Conservation (phyloP, 2,329 filamentous ascomycete species). For the Monilinia polystroma region DNA sequence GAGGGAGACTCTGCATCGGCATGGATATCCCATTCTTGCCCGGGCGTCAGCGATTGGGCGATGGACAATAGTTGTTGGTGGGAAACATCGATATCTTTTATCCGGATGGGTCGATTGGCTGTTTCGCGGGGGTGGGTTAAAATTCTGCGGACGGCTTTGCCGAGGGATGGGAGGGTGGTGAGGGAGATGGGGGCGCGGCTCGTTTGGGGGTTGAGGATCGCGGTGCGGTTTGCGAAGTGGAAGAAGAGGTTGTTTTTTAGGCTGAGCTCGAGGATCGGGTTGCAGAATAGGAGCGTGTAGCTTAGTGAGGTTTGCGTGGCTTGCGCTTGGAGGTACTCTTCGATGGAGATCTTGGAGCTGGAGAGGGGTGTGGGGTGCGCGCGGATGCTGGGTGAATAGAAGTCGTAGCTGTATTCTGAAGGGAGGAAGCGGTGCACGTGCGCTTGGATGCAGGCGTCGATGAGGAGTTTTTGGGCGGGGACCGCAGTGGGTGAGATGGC, state of each 20-base stretch:
- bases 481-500: conserved; percentile 21
- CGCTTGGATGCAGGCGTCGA: conserved; percentile 56
- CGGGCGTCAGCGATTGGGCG: conserved; percentile 29
- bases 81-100: conserved; percentile 47
- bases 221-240: conserved; percentile 42
- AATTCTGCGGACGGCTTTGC: conserved; percentile 49
- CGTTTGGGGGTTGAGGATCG: background rate
- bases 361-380: background rate
- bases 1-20: conserved; percentile 21
- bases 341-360: conserved; percentile 15
- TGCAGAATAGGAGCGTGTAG: conserved; percentile 13
- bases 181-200: background rate
- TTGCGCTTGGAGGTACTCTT: conserved; percentile 27
- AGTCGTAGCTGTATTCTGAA: conserved; percentile 50
- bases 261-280: conserved; percentile 31
- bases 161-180: background rate
- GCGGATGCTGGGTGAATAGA: background rate
- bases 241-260: conserved; percentile 49
- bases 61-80: conserved; percentile 29
- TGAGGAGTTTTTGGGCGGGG: conserved; percentile 39
- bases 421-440: conserved; percentile 60
- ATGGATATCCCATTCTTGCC: conserved; percentile 30
- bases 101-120: conserved; percentile 49
- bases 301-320: conserved; percentile 41
- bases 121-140: conserved; percentile 52